These are phyloP conservation scores for Aphanomyces stellatus DNA, from an alignment of 352 stramenopile species.

Conservation along the genomic window DNA sequence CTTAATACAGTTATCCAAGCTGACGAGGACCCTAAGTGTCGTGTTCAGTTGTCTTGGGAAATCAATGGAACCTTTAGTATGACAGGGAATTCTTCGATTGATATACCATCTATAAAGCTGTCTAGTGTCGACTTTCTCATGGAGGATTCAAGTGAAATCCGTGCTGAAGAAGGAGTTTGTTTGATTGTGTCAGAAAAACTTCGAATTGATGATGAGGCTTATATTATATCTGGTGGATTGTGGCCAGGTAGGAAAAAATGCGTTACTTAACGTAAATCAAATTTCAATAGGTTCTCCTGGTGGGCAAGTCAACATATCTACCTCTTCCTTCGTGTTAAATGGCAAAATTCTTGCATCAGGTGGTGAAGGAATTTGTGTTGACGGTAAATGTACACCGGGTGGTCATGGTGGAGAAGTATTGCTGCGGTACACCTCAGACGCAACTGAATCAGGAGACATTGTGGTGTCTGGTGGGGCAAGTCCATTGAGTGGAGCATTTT, in stretches of 20 bases:
- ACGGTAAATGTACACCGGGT: not conserved
- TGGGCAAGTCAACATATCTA: slow-evolving; percentile 6
- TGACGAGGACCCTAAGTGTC: not conserved
- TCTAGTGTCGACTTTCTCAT: not conserved
- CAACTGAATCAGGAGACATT: slow-evolving; percentile 4
- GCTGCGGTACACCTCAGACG: not conserved
- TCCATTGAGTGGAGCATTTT: not conserved
- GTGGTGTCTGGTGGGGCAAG: slow-evolving; percentile 7
- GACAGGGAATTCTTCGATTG: not conserved
- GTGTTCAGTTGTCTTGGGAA: not conserved
- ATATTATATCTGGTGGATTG: not conserved
- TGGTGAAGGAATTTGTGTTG: slow-evolving; percentile 6
- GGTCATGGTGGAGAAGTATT: not conserved
- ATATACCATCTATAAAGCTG: not conserved
- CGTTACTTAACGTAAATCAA: not conserved
- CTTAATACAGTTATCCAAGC: not conserved
- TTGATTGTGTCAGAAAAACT: not conserved
- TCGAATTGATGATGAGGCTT: slow-evolving; percentile 3
- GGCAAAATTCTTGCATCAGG: slow-evolving; percentile 4
- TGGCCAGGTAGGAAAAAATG: slow-evolving; percentile 2
- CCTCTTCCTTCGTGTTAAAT: slow-evolving; percentile 8
- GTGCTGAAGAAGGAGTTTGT: not conserved
- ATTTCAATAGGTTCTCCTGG: not conserved
- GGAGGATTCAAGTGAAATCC: not conserved
- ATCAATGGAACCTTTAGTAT: not conserved